phyloP scores from a whole-genome alignment of 176 grass and related monocot genomes.

The Oryza nivara region DNA sequence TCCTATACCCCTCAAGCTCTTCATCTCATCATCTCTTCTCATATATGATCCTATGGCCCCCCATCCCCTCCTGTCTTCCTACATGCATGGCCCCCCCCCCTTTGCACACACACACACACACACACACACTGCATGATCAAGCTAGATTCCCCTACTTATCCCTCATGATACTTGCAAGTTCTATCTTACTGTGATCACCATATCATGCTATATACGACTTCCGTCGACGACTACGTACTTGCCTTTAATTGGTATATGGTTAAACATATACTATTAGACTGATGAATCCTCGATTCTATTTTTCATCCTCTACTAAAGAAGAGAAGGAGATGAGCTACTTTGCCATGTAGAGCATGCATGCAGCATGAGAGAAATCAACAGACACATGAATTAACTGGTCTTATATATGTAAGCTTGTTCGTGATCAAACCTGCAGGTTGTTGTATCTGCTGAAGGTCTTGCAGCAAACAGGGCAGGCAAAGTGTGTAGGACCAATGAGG shows the following conservation, averaged over 20 bases:
- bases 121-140: slow-evolving; percentile 11
- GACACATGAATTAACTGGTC: not conserved
- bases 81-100: not conserved
- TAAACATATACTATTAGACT: no score
- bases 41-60: not conserved
- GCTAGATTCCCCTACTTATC: slow-evolving; percentile 2
- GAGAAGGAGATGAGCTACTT: no score
- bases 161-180: not conserved
- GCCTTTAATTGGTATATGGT: no score
- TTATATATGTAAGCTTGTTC: not conserved
- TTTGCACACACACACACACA: not conserved
- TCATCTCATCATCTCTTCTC: slow-evolving; percentile 6
- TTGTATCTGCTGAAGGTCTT: slow-evolving; percentile 82
- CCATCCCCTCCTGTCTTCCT: not conserved
- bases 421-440: slow-evolving; percentile 61
- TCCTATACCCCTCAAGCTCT: not conserved
- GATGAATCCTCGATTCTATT: no score
- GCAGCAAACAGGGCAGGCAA: slow-evolving; percentile 64
- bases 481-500: slow-evolving; percentile 69
- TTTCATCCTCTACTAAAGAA: no score
- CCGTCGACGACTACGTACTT: no score
- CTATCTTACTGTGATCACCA: slow-evolving; percentile 13
- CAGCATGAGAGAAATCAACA: not conserved
- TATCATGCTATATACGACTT: not conserved
- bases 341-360: not conserved